These are phyloP conservation scores for Aphanomyces stellatus DNA, from an alignment of 352 stramenopile species.

Conservation along the genomic window DNA sequence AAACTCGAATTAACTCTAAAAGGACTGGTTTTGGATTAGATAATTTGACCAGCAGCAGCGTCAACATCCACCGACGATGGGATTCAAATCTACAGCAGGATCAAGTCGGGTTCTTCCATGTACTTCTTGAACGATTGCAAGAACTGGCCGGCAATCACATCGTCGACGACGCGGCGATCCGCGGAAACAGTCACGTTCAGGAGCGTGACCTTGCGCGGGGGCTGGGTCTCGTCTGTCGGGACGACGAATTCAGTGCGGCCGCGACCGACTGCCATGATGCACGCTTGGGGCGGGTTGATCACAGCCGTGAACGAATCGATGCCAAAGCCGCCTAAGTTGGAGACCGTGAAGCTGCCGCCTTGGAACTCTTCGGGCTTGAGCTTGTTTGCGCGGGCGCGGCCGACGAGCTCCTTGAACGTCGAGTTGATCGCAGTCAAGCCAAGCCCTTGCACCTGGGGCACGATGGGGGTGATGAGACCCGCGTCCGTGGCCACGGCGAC, in stretches of 20 bases:
- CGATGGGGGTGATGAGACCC: conserved; percentile 98
- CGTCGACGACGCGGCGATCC: conserved; percentile 96
- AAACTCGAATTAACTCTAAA: too few relatives aligned
- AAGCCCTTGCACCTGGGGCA: conserved; percentile 90
- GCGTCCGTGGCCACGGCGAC: conserved; percentile 96
- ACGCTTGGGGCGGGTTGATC: conserved; percentile 98
- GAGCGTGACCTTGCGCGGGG: conserved; percentile 85
- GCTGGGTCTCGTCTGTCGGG: conserved; percentile 26
- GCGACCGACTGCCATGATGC: conserved; percentile 97
- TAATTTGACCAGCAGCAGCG: not conserved
- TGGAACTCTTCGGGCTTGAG: conserved; percentile 99
- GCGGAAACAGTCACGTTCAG: conserved; percentile 95
- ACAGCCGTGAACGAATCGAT: conserved; percentile 98
- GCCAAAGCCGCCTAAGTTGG: conserved; percentile 97
- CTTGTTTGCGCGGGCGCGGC: conserved; percentile 91
- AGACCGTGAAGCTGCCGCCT: conserved; percentile 98
- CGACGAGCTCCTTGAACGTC: conserved; percentile 97
- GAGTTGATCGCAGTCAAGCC: conserved; percentile 91
- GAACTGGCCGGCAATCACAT: conserved; percentile 94
- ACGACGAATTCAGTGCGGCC: conserved; percentile 83
- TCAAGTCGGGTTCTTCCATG: conserved; percentile 92
- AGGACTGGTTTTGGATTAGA: too few relatives aligned
- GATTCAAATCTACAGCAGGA: conserved; percentile 69
- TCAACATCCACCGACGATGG: not conserved
- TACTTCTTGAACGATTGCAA: conserved; percentile 94